Evolutionary conservation across 2,329 filamentous ascomycete species (phyloP).

Genomic region (Arthroderma sp.): DNA sequence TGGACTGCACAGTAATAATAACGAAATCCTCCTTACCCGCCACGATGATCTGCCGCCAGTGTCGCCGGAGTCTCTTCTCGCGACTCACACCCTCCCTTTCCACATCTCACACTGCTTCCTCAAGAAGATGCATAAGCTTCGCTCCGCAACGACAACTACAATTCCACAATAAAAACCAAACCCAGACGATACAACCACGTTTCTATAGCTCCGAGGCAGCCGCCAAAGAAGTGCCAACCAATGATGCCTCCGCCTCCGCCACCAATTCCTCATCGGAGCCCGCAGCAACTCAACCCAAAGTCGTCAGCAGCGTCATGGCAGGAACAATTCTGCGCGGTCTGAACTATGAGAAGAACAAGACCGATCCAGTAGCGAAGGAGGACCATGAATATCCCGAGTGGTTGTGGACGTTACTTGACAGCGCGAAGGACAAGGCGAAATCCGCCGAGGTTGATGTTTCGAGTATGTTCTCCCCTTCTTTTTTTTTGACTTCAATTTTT

Average conservation of each 20-base stretch:
- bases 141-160: conserved; percentile 14
- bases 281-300: conserved; percentile 18
- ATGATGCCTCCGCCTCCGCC: not conserved
- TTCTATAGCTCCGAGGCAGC: conserved; percentile 7
- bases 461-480: conserved; percentile 6
- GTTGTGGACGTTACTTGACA: conserved; percentile 33
- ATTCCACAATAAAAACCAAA: conserved; percentile 18
- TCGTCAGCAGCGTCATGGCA: conserved; percentile 26
- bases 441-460: conserved; percentile 24
- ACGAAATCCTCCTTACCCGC: not conserved
- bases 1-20: no score
- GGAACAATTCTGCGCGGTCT: conserved; percentile 30
- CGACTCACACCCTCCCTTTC: conserved; percentile 23
- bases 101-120: conserved; percentile 7
- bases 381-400: conserved; percentile 37
- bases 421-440: conserved; percentile 19
- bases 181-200: conserved; percentile 5
- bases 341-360: conserved; percentile 36
- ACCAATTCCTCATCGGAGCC: conserved; percentile 10
- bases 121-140: conserved; percentile 16
- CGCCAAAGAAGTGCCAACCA: conserved; percentile 4
- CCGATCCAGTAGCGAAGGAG: conserved; percentile 31
- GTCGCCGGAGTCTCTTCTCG: conserved; percentile 27
- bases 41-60: conserved; percentile 30
- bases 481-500: conserved; percentile 1